Evolutionary conservation across 2,329 filamentous ascomycete species (phyloP).

Genomic region (Trichoderma koningiopsis): DNA sequence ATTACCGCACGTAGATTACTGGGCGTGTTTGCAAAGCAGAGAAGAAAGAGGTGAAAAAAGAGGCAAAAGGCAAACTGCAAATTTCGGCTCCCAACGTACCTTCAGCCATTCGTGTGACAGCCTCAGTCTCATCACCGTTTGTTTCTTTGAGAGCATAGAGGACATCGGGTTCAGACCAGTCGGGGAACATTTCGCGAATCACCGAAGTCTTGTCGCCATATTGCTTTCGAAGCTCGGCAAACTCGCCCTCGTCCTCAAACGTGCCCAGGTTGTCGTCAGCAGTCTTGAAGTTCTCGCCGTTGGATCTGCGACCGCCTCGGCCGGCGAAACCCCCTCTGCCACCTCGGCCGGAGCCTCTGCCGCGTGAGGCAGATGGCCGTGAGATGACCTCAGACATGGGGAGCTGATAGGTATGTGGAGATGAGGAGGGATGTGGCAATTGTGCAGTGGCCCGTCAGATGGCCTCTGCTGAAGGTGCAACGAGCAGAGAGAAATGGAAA

Average conservation of each 20-base stretch:
- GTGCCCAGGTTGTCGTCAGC: conserved; percentile 61
- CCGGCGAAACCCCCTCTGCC: conserved; percentile 76
- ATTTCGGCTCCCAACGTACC: conserved; percentile 50
- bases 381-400: conserved; percentile 93
- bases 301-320: conserved; percentile 72
- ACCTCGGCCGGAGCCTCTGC: conserved; percentile 87
- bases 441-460: conserved; percentile 40
- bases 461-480: conserved; percentile 40
- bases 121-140: conserved; percentile 73
- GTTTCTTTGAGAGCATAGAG: conserved; percentile 91
- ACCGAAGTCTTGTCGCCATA: conserved; percentile 77
- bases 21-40: conserved; percentile 26
- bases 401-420: conserved; percentile 47
- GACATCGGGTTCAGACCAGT: conserved; percentile 94
- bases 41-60: not conserved
- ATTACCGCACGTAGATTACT: conserved; percentile 26
- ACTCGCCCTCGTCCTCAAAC: conserved; percentile 81
- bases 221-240: conserved; percentile 88
- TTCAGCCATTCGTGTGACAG: conserved; percentile 78
- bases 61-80: not conserved
- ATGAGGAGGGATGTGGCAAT: conserved; percentile 29
- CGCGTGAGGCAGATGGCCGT: conserved; percentile 79
- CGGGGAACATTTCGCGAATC: conserved; percentile 90
- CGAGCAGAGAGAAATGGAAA: conserved; percentile 38
- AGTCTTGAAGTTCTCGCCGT: conserved; percentile 68